Conservation (phyloP, 352 stramenopile species). For the Phytophthora pistaciae region DNA sequence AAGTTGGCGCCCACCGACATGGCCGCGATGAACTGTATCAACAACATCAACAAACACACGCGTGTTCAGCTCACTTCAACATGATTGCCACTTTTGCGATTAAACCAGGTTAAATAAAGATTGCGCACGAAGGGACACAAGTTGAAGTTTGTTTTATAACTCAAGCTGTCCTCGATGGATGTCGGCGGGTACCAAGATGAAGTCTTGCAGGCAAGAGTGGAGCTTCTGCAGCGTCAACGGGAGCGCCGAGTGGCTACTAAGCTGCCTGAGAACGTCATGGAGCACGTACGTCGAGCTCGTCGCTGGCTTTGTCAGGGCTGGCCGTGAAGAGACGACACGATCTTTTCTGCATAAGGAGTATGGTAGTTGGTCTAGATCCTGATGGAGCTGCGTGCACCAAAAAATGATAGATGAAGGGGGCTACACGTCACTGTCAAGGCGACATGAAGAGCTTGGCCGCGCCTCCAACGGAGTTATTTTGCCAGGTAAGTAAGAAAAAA, state of each 20-base stretch:
- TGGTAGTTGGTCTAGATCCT: background rate
- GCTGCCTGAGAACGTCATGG: constrained; percentile 32
- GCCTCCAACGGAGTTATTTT: constrained; percentile 42
- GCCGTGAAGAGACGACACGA: constrained; percentile 13
- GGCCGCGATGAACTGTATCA: constrained; percentile 36
- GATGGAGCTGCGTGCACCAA: background rate
- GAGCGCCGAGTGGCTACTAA: constrained; percentile 9
- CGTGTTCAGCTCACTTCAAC: background rate
- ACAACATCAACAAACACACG: background rate
- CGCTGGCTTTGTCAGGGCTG: background rate
- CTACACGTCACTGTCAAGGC: constrained; percentile 28
- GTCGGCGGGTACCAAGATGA: constrained; percentile 14
- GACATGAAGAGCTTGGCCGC: constrained; percentile 28
- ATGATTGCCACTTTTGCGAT: background rate
- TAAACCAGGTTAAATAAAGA: background rate
- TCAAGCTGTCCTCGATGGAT: constrained; percentile 16
- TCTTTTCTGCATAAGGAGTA: constrained; percentile 8
- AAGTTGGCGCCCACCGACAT: constrained; percentile 65
- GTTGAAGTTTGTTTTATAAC: background rate
- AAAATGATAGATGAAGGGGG: constrained; percentile 38
- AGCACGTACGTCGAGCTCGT: constrained; percentile 27
- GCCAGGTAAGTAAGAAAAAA: constrained; percentile 33
- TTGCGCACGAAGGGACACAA: constrained; percentile 12
- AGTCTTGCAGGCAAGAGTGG: constrained; percentile 14
- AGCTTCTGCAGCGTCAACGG: constrained; percentile 21